Percentiles rank a stretch among this genome's conserved stretches.
Evolutionary conservation across 1,284 basidiomycete genomes (phyloP).

Genomic region (Limonomyces culmigenus): DNA sequence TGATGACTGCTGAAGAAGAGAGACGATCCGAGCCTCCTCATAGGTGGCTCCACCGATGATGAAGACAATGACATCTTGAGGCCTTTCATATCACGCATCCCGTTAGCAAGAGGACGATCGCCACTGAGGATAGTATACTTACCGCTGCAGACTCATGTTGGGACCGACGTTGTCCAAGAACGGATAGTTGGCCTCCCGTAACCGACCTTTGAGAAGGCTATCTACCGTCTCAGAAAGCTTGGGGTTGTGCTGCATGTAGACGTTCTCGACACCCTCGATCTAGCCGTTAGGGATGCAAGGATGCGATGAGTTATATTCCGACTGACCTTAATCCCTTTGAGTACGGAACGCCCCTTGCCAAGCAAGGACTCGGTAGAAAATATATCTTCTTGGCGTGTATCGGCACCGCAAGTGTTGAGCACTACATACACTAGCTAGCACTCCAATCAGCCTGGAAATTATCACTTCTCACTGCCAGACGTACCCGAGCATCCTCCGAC

Average conservation of each 20-base stretch:
- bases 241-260: constrained; percentile 96
- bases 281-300: not conserved
- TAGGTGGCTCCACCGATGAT: constrained; percentile 91
- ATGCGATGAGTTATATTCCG: not conserved
- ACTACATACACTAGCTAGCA: constrained; percentile 81
- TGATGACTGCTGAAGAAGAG: constrained; percentile 73
- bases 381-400: constrained; percentile 94
- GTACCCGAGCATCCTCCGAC: constrained; percentile 68
- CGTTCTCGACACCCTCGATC: constrained; percentile 87
- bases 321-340: constrained; percentile 84
- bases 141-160: constrained; percentile 58
- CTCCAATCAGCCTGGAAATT: constrained; percentile 2
- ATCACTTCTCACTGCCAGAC: constrained; percentile 9
- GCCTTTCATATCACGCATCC: constrained; percentile 28
- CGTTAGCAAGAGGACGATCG: not conserved
- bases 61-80: constrained; percentile 90
- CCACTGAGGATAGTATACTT: constrained; percentile 3
- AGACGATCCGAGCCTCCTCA: constrained; percentile 75
- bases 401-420: constrained; percentile 86
- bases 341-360: constrained; percentile 83
- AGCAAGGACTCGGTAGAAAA: constrained; percentile 95
- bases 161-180: constrained; percentile 62
- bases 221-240: constrained; percentile 90
- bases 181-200: constrained; percentile 83
- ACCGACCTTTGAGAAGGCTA: constrained; percentile 70